phyloP scores from a whole-genome alignment of 176 grass and related monocot species.

The Elymus sibiricus region DNA sequence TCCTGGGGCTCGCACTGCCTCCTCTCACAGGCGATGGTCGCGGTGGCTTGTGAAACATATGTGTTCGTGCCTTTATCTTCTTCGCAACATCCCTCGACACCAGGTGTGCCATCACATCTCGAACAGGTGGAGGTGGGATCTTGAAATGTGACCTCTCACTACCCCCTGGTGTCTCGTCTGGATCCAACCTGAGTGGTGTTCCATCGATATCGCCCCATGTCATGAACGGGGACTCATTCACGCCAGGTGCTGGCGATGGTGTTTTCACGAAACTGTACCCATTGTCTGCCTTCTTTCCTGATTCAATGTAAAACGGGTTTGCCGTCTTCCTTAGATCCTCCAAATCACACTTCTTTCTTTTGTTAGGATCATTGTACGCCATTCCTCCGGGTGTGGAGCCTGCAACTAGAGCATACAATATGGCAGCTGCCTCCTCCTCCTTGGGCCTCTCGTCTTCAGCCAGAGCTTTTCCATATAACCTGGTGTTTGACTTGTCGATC shows the following conservation, averaged over 20 bases:
- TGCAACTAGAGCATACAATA: slow-evolving; percentile 65
- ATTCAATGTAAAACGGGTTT: slow-evolving; percentile 70
- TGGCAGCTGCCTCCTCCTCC: slow-evolving; percentile 56
- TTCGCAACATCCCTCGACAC: slow-evolving; percentile 83
- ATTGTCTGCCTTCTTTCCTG: slow-evolving; percentile 61
- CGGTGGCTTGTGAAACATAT: slow-evolving; percentile 71
- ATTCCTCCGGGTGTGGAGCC: slow-evolving; percentile 67
- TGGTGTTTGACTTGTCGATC: slow-evolving; percentile 71
- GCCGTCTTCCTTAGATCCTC: slow-evolving; percentile 92
- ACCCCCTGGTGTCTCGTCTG: slow-evolving; percentile 46
- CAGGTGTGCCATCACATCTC: slow-evolving; percentile 80
- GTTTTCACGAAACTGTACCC: slow-evolving; percentile 90
- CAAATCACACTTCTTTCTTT: slow-evolving; percentile 77
- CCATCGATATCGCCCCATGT: slow-evolving; percentile 97
- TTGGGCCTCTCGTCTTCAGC: slow-evolving; percentile 48
- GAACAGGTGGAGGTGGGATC: slow-evolving; percentile 65
- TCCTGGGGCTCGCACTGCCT: slow-evolving; percentile 81
- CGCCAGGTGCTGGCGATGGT: slow-evolving; percentile 76
- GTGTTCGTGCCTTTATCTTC: slow-evolving; percentile 73
- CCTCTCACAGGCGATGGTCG: slow-evolving; percentile 68
- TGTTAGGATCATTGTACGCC: slow-evolving; percentile 60
- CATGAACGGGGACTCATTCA: slow-evolving; percentile 91
- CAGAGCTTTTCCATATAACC: slow-evolving; percentile 55
- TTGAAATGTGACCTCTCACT: slow-evolving; percentile 60
- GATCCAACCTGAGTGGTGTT: slow-evolving; percentile 76